A percentile compares a stretch with the other conserved stretches of the same genome.
Evolutionary conservation across 805 yeast genomes (phyloP).

Genomic region (Saccharomyces paradoxus): DNA sequence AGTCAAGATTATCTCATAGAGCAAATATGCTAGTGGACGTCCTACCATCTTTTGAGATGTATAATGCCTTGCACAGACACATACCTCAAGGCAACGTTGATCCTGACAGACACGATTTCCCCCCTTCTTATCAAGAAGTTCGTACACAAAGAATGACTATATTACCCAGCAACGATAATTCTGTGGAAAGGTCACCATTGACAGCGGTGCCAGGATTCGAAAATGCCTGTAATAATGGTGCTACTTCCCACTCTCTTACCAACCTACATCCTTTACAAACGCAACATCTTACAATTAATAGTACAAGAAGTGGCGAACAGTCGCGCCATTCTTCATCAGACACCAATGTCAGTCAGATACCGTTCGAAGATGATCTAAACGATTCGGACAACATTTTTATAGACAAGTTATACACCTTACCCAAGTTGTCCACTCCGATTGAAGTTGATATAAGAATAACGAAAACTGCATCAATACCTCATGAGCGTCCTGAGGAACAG

Average conservation of each 20-base stretch:
- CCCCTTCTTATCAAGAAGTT: slow-evolving; percentile 31
- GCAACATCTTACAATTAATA: slow-evolving; percentile 10
- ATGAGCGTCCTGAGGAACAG: slow-evolving; percentile 39
- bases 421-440: slow-evolving; percentile 38
- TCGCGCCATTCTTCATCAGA: background rate
- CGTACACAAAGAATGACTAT: slow-evolving; percentile 10
- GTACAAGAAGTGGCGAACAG: background rate
- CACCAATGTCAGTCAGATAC: slow-evolving; percentile 1
- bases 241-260: background rate
- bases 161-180: slow-evolving; percentile 9
- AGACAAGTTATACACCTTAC: slow-evolving; percentile 44
- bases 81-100: slow-evolving; percentile 34
- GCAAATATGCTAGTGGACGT: slow-evolving; percentile 38
- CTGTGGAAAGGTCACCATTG: slow-evolving; percentile 6
- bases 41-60: slow-evolving; percentile 64
- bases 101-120: slow-evolving; percentile 27
- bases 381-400: slow-evolving; percentile 40
- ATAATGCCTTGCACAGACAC: slow-evolving; percentile 39
- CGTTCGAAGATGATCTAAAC: slow-evolving; percentile 28
- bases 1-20: background rate
- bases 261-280: slow-evolving; percentile 16
- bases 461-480: slow-evolving; percentile 42
- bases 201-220: background rate
- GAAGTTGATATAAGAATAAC: slow-evolving; percentile 45
- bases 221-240: background rate